Percentiles rank a stretch among this genome's conserved stretches.
phyloP scores from a whole-genome alignment of 2,329 filamentous ascomycete species.

The Ophiocordyceps australis region DNA sequence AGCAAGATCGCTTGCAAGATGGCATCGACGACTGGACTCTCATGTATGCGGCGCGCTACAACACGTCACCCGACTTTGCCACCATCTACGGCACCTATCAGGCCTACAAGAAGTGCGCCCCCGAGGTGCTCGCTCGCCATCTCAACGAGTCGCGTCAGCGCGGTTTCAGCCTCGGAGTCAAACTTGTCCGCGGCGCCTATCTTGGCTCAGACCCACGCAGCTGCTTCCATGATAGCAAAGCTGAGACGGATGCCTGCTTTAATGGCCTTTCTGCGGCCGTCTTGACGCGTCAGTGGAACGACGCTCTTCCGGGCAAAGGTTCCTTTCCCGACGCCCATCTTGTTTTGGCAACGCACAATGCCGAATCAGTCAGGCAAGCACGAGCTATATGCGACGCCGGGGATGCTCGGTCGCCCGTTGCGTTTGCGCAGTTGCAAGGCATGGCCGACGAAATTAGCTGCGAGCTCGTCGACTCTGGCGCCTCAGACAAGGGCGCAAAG shows the following conservation, averaged over 20 bases:
- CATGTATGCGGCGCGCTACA: constrained; percentile 60
- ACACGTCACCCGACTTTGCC: constrained; percentile 41
- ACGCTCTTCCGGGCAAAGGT: constrained; percentile 14
- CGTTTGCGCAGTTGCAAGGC: constrained; percentile 60
- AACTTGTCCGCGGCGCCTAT: constrained; percentile 62
- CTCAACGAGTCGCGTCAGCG: constrained; percentile 38
- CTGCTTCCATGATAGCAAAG: constrained; percentile 55
- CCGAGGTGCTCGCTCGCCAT: constrained; percentile 37
- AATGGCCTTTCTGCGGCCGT: constrained; percentile 52
- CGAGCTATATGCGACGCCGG: constrained; percentile 29
- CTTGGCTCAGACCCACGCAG: constrained; percentile 50
- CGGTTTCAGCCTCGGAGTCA: constrained; percentile 51
- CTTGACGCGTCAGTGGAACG: constrained; percentile 32
- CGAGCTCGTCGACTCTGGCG: constrained; percentile 27
- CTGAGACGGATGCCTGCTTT: constrained; percentile 53
- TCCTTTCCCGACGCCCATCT: constrained; percentile 41
- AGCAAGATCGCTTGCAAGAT: constrained; percentile 60
- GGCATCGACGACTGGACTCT: constrained; percentile 72
- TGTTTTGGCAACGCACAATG: constrained; percentile 73
- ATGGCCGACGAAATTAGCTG: constrained; percentile 91
- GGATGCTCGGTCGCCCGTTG: constrained; percentile 18
- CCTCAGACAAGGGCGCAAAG: constrained; percentile 10
- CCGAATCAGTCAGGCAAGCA: constrained; percentile 44
- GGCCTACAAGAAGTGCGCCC: constrained; percentile 51
- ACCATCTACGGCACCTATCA: constrained; percentile 72